These are phyloP conservation scores for Plasmodium cynomolgi DNA, from an alignment of 169 alveolate genomes.

Conservation along the genomic window DNA sequence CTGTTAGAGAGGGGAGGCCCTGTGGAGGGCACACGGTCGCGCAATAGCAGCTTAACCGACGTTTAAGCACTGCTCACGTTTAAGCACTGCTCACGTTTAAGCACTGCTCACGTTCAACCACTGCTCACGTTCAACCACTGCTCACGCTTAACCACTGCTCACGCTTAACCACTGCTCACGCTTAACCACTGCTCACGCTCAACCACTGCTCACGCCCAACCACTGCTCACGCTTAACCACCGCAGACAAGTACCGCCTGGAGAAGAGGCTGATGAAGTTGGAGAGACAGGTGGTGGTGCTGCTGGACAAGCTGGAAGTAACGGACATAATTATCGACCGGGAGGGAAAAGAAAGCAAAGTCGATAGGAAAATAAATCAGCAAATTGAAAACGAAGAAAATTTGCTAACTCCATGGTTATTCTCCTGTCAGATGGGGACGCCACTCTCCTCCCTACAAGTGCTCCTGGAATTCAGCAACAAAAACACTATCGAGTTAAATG, in stretches of 20 bases:
- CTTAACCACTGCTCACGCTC: not conserved
- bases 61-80: not conserved
- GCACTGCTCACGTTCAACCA: not conserved
- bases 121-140: not conserved
- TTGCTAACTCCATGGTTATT: constrained; percentile 92
- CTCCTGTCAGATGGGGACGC: constrained; percentile 92
- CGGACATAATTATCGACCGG: constrained; percentile 7
- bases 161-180: too few species aligned
- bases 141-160: not conserved
- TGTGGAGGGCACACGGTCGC: not conserved
- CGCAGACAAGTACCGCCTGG: constrained; percentile 20
- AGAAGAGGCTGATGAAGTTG: constrained; percentile 76
- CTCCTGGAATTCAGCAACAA: constrained; percentile 89
- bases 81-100: not conserved
- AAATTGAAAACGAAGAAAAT: constrained; percentile 81
- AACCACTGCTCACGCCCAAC: not conserved
- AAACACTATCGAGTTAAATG: constrained; percentile 89
- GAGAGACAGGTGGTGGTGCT: constrained; percentile 79
- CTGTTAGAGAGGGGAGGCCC: not conserved
- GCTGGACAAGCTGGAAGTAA: constrained; percentile 76
- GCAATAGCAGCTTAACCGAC: too few species aligned
- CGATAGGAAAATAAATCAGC: constrained; percentile 30
- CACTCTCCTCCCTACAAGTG: constrained; percentile 91
- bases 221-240: not conserved
- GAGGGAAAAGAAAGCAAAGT: constrained; percentile 24